Percentiles rank a stretch among this genome's conserved stretches.
Conservation (phyloP, 2,329 filamentous ascomycete genomes). For the Phaeoacremonium minimum region DNA sequence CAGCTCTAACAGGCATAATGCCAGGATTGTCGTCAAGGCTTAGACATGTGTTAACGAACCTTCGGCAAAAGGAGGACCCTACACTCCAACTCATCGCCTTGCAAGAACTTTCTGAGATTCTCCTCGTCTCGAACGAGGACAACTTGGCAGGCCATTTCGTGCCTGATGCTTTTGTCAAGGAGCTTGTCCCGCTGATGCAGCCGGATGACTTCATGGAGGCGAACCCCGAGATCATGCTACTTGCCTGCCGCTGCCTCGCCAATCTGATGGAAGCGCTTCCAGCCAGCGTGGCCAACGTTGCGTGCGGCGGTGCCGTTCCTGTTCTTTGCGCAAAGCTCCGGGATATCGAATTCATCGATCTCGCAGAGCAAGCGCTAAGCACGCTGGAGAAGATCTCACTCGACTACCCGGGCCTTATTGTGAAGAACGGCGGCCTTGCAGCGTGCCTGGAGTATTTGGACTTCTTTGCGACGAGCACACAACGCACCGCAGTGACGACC, state of each 20-base stretch:
- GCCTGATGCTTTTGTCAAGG: slow-evolving; percentile 91
- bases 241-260: slow-evolving; percentile 91
- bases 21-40: slow-evolving; percentile 76
- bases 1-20: slow-evolving; percentile 89
- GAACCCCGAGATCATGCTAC: slow-evolving; percentile 94
- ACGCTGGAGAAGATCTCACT: slow-evolving; percentile 96
- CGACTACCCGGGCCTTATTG: slow-evolving; percentile 92
- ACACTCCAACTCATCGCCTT: slow-evolving; percentile 88
- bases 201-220: slow-evolving; percentile 80
- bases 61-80: slow-evolving; percentile 80
- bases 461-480: slow-evolving; percentile 96
- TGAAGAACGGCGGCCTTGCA: slow-evolving; percentile 89
- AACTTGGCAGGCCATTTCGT: slow-evolving; percentile 93
- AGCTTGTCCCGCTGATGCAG: slow-evolving; percentile 88
- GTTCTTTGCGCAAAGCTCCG: slow-evolving; percentile 91
- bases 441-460: slow-evolving; percentile 96
- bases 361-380: slow-evolving; percentile 94
- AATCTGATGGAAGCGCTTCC: slow-evolving; percentile 97
- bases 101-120: slow-evolving; percentile 87
- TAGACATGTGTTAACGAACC: slow-evolving; percentile 68
- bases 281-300: slow-evolving; percentile 88
- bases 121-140: slow-evolving; percentile 94
- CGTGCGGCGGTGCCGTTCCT: slow-evolving; percentile 94
- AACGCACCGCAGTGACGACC: slow-evolving; percentile 93
- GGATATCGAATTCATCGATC: slow-evolving; percentile 94